These are phyloP conservation scores for Rhizopus stolonifer DNA, from an alignment of 371 early-diverging fungal species.

Conservation along the genomic window DNA sequence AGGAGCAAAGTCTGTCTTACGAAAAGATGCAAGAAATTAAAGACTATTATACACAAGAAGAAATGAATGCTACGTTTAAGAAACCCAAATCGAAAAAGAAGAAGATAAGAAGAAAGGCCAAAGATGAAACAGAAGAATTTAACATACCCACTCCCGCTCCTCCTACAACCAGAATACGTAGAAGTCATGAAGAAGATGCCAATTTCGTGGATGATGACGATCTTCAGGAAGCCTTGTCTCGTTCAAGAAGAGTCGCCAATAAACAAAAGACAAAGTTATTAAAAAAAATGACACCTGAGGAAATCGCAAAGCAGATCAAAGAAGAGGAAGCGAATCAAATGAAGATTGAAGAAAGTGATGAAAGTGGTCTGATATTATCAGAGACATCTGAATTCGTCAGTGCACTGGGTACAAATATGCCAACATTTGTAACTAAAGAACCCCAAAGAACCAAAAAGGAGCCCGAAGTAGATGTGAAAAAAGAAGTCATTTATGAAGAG, in stretches of 20 bases:
- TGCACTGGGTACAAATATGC: slow-evolving; percentile 43
- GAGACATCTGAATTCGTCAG: slow-evolving; percentile 76
- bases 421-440: slow-evolving; percentile 31
- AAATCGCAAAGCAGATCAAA: slow-evolving; percentile 50
- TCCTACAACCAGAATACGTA: slow-evolving; percentile 11
- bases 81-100: slow-evolving; percentile 70
- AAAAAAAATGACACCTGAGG: slow-evolving; percentile 57
- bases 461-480: slow-evolving; percentile 2
- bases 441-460: slow-evolving; percentile 8
- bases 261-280: slow-evolving; percentile 45
- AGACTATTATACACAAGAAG: slow-evolving; percentile 88
- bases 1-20: slow-evolving; percentile 61
- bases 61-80: slow-evolving; percentile 75
- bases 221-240: slow-evolving; percentile 78
- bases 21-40: slow-evolving; percentile 65
- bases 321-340: slow-evolving; percentile 23
- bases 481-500: slow-evolving; percentile 7
- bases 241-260: slow-evolving; percentile 67
- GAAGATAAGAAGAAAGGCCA: slow-evolving; percentile 50
- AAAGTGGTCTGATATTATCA: slow-evolving; percentile 51
- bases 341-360: slow-evolving; percentile 38
- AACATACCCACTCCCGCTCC: slow-evolving; percentile 29
- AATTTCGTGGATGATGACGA: slow-evolving; percentile 96
- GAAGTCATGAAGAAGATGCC: slow-evolving; percentile 39
- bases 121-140: slow-evolving; percentile 37